Evolutionary conservation across 345 rosid species (phyloP).

Genomic region (Stellera chamaejasme): DNA sequence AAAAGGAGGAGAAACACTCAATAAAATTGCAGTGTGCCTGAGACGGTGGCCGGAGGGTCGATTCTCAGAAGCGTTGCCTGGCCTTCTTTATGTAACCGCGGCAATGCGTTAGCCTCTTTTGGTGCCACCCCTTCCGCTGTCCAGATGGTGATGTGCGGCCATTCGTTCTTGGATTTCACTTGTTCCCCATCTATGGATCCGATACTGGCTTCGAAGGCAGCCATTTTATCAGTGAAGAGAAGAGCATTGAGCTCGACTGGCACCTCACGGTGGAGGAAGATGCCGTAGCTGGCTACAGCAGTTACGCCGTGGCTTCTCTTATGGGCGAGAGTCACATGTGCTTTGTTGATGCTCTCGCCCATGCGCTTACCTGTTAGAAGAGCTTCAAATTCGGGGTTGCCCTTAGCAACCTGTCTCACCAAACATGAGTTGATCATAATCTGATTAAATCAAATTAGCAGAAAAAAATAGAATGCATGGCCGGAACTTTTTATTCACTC

Average conservation of each 20-base stretch:
- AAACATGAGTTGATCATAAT: not conserved
- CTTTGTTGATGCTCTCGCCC: constrained; percentile 34
- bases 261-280: constrained; percentile 37
- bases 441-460: too few relatives aligned
- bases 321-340: constrained; percentile 92
- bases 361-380: constrained; percentile 50
- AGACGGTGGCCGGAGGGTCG: constrained; percentile 50
- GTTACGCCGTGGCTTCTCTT: constrained; percentile 86
- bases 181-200: constrained; percentile 67
- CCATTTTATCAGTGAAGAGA: constrained; percentile 62
- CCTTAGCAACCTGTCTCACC: constrained; percentile 41
- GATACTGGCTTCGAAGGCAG: constrained; percentile 61
- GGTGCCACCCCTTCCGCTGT: constrained; percentile 60
- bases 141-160: constrained; percentile 94
- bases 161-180: constrained; percentile 53
- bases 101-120: constrained; percentile 70
- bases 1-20: constrained; percentile 15
- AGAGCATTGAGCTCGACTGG: constrained; percentile 67
- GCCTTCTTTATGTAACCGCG: constrained; percentile 52
- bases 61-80: constrained; percentile 61
- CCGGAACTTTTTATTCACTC: constrained; percentile 7
- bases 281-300: constrained; percentile 62
- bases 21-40: constrained; percentile 66
- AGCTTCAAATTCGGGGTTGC: constrained; percentile 33
- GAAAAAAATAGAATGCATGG: not conserved